Evolutionary conservation across 257 asterid genomes (phyloP).

Genomic region (Solanum clarkiae): DNA sequence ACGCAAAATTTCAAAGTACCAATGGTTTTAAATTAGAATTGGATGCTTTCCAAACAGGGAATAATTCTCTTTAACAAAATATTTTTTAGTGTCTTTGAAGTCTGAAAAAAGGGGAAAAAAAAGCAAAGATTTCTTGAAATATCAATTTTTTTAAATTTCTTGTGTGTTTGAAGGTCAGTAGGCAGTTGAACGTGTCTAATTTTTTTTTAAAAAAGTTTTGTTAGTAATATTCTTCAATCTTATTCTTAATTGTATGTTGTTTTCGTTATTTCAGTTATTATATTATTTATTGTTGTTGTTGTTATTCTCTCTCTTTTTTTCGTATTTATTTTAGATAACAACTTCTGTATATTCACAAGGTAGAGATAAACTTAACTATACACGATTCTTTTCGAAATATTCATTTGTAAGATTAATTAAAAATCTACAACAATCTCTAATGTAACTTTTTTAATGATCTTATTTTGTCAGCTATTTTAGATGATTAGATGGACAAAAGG

Average conservation of each 20-base stretch:
- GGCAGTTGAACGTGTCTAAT: background rate
- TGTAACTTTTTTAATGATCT: background rate
- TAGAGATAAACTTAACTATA: too few species aligned
- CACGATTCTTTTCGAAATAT: too few species aligned
- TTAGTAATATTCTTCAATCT: too few species aligned
- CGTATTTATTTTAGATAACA: background rate
- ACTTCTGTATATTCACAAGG: too few species aligned
- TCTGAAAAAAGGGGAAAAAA: background rate
- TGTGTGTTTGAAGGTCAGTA: background rate
- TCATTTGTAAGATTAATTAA: background rate
- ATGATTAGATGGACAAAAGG: background rate
- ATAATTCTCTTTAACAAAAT: background rate
- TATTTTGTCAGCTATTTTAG: background rate
- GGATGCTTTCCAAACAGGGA: background rate
- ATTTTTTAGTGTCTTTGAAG: background rate
- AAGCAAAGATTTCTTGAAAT: background rate
- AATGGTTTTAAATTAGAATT: background rate
- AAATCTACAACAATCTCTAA: background rate
- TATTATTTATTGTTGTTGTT: background rate
- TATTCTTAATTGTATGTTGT: background rate
- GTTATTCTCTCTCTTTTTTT: background rate
- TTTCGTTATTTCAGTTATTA: background rate
- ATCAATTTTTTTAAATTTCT: background rate
- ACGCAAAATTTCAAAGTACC: background rate
- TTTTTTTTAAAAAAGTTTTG: too few species aligned